Evolutionary conservation across 768 basidiomycete genomes (phyloP).

Genomic region (Boletus reticulatus): DNA sequence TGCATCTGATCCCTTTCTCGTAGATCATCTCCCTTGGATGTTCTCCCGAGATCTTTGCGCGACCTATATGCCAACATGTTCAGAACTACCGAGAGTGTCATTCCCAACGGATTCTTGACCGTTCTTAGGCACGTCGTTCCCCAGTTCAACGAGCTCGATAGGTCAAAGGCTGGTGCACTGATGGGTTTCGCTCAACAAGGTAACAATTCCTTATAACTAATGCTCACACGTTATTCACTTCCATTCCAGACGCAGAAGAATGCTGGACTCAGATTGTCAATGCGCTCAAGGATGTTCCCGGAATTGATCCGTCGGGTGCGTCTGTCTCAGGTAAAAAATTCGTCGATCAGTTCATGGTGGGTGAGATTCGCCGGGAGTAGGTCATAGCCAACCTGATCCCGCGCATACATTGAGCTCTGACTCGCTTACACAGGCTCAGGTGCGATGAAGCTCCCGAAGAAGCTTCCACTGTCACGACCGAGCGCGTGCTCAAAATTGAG

Average conservation of each 20-base stretch:
- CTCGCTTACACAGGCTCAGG: slow-evolving; percentile 50
- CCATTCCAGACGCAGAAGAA: slow-evolving; percentile 82
- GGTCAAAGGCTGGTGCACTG: slow-evolving; percentile 38
- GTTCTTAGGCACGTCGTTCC: slow-evolving; percentile 76
- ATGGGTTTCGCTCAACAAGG: slow-evolving; percentile 80
- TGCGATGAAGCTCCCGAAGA: slow-evolving; percentile 87
- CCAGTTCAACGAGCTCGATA: slow-evolving; percentile 81
- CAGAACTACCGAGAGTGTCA: slow-evolving; percentile 70
- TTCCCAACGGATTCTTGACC: slow-evolving; percentile 66
- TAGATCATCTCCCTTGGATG: slow-evolving; percentile 40
- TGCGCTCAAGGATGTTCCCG: slow-evolving; percentile 68
- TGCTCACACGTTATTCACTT: not conserved
- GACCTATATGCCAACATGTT: slow-evolving; percentile 73
- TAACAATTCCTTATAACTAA: slow-evolving; percentile 8
- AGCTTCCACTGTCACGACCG: slow-evolving; percentile 53
- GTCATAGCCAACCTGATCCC: not conserved
- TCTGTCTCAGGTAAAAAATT: slow-evolving; percentile 50
- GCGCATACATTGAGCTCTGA: slow-evolving; percentile 22
- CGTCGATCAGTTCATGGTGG: slow-evolving; percentile 79
- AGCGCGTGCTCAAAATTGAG: slow-evolving; percentile 83
- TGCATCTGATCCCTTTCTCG: not conserved
- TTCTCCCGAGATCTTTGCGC: slow-evolving; percentile 52
- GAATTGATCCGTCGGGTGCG: slow-evolving; percentile 31
- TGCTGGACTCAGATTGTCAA: slow-evolving; percentile 78
- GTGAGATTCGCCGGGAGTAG: slow-evolving; percentile 72